These are phyloP conservation scores for Mycena metata DNA, from an alignment of 768 basidiomycete genomes.

Conservation along the genomic window DNA sequence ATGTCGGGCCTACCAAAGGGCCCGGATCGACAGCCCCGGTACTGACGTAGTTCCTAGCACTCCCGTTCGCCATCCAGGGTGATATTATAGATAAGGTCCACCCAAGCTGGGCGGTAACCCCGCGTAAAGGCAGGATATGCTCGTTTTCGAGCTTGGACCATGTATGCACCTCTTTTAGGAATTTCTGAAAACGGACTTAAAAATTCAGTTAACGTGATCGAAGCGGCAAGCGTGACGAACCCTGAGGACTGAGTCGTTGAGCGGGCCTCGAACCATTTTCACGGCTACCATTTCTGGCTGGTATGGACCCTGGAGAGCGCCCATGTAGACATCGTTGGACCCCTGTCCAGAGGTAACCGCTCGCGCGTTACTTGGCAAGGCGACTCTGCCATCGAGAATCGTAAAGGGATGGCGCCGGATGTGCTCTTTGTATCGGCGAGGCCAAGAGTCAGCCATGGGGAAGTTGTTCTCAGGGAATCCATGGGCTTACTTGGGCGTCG, in stretches of 20 bases:
- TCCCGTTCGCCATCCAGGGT: slow-evolving; percentile 10
- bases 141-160: slow-evolving; percentile 16
- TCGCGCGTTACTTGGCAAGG: background rate
- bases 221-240: background rate
- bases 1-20: slow-evolving; percentile 11
- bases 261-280: slow-evolving; percentile 18
- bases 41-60: slow-evolving; percentile 9
- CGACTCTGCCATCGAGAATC: slow-evolving; percentile 9
- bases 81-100: slow-evolving; percentile 8
- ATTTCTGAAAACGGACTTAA: slow-evolving; percentile 4
- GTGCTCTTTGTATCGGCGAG: background rate
- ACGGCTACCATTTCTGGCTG: background rate
- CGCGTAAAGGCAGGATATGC: slow-evolving; percentile 7
- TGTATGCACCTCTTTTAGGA: slow-evolving; percentile 11
- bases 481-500: no score
- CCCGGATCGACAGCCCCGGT: background rate
- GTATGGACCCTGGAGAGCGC: background rate
- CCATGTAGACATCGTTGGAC: slow-evolving; percentile 3
- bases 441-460: no score
- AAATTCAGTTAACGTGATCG: background rate
- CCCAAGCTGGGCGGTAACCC: slow-evolving; percentile 1
- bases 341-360: background rate
- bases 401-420: background rate
- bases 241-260: background rate
- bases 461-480: no score